Evolutionary conservation across 495 filamentous ascomycete species (phyloP).

Genomic region (Tuber microsphaerosporum): DNA sequence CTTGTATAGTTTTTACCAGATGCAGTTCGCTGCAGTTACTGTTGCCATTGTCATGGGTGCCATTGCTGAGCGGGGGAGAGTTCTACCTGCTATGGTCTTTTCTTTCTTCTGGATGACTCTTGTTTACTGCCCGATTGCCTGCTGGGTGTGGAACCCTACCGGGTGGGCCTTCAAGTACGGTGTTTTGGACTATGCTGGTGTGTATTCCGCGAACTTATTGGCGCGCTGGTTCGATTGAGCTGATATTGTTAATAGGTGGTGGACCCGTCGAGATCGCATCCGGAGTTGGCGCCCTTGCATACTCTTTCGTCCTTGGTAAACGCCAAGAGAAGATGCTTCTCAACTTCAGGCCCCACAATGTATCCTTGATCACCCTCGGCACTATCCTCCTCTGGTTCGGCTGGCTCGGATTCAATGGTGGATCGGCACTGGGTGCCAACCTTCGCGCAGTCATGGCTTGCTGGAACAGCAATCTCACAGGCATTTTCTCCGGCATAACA

Average conservation of each 20-base stretch:
- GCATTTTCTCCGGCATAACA: constrained; percentile 75
- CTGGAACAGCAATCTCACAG: constrained; percentile 93
- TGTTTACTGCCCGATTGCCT: constrained; percentile 93
- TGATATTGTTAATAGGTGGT: constrained; percentile 45
- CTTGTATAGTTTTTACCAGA: constrained; percentile 86
- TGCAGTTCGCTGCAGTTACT: constrained; percentile 93
- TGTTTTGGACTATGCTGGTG: constrained; percentile 88
- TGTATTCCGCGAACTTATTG: constrained; percentile 12
- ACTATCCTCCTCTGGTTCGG: constrained; percentile 97
- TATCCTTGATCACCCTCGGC: constrained; percentile 91
- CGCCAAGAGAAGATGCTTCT: constrained; percentile 99
- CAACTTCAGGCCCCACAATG: constrained; percentile 87
- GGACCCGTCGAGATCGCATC: constrained; percentile 97
- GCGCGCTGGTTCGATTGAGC: background rate
- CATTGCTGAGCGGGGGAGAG: constrained; percentile 85
- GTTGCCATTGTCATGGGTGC: constrained; percentile 88
- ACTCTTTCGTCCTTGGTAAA: constrained; percentile 89
- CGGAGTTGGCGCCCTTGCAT: constrained; percentile 84
- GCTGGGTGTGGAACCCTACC: constrained; percentile 91
- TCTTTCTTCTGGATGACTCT: constrained; percentile 92
- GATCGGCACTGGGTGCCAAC: constrained; percentile 93
- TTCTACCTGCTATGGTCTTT: constrained; percentile 94
- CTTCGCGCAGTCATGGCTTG: constrained; percentile 90
- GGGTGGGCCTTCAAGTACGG: constrained; percentile 91
- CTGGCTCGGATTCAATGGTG: constrained; percentile 98